A percentile compares a stretch with the other conserved stretches of the same genome.
phyloP scores from a whole-genome alignment of 495 filamentous ascomycete species.

The Zalerion maritima region DNA sequence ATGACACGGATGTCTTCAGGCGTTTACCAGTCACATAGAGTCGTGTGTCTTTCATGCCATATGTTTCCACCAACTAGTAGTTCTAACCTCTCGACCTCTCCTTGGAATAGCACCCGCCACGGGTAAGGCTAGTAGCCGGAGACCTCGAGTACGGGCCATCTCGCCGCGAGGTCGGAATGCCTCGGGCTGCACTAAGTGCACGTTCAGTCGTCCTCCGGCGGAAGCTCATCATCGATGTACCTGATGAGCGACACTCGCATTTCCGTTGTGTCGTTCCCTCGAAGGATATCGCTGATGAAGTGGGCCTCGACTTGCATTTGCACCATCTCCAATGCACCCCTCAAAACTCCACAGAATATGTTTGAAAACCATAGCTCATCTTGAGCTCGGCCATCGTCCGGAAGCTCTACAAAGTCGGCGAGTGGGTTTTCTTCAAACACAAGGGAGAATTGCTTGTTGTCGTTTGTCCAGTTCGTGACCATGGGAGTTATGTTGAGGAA shows the following conservation, averaged over 20 bases:
- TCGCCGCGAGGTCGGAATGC: no score
- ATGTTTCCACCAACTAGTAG: no score
- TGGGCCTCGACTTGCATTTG: constrained; percentile 98
- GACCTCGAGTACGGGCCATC: no score
- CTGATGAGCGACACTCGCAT: constrained; percentile 87
- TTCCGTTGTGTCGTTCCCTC: constrained; percentile 91
- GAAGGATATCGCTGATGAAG: constrained; percentile 87
- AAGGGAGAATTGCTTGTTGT: constrained; percentile 90
- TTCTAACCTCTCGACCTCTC: no score
- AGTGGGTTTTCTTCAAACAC: constrained; percentile 95
- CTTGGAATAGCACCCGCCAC: no score
- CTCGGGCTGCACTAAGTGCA: no score
- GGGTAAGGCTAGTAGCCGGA: no score
- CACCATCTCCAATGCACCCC: constrained; percentile 93
- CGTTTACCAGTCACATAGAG: no score
- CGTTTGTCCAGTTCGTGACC: constrained; percentile 87
- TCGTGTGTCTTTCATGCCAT: no score
- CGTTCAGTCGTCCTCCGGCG: constrained; percentile 77
- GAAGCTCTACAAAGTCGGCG: constrained; percentile 93
- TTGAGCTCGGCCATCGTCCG: constrained; percentile 88
- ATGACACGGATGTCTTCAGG: no score
- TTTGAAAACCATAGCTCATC: constrained; percentile 98
- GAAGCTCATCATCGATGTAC: constrained; percentile 96
- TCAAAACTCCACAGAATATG: constrained; percentile 82
- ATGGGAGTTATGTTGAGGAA: constrained; percentile 96